Percentiles rank a stretch among this genome's conserved stretches.
Evolutionary conservation across 768 basidiomycete genomes (phyloP).

Genomic region (Mycena haematopus): DNA sequence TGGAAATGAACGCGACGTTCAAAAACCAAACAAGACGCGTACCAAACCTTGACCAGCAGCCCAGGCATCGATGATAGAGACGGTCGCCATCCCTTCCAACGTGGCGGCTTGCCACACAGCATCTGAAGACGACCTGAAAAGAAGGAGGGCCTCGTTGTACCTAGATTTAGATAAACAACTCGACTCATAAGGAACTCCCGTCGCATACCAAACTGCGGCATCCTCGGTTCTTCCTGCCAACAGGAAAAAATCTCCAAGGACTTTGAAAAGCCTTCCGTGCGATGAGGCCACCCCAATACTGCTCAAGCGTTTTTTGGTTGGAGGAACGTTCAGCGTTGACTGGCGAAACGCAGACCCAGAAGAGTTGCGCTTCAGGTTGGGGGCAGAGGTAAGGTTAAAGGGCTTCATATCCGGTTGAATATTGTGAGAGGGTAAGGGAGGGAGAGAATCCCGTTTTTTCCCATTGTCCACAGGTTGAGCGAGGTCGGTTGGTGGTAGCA

Average conservation of each 20-base stretch:
- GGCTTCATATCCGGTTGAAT: conserved; percentile 64
- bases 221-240: conserved; percentile 87
- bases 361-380: conserved; percentile 59
- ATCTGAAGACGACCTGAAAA: conserved; percentile 81
- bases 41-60: conserved; percentile 74
- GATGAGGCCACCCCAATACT: conserved; percentile 74
- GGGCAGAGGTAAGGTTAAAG: conserved; percentile 41
- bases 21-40: conserved; percentile 39
- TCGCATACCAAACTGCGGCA: conserved; percentile 74
- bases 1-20: conserved; percentile 8
- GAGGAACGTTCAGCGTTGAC: conserved; percentile 53
- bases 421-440: conserved; percentile 54
- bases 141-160: conserved; percentile 84
- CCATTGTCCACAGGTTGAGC: conserved; percentile 60
- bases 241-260: conserved; percentile 88
- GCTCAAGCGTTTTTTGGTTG: conserved; percentile 66
- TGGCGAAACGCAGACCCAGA: conserved; percentile 56
- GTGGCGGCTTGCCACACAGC: conserved; percentile 89
- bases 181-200: neutral
- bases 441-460: conserved; percentile 49
- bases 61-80: conserved; percentile 86
- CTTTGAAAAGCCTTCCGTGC: conserved; percentile 86
- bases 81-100: conserved; percentile 84
- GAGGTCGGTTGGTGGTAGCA: conserved; percentile 66
- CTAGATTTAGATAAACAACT: conserved; percentile 44